A percentile compares a stretch with the other conserved stretches of the same genome.
Conservation (phyloP, 805 yeast genomes). For the Zygotorulaspora chibaensis region DNA sequence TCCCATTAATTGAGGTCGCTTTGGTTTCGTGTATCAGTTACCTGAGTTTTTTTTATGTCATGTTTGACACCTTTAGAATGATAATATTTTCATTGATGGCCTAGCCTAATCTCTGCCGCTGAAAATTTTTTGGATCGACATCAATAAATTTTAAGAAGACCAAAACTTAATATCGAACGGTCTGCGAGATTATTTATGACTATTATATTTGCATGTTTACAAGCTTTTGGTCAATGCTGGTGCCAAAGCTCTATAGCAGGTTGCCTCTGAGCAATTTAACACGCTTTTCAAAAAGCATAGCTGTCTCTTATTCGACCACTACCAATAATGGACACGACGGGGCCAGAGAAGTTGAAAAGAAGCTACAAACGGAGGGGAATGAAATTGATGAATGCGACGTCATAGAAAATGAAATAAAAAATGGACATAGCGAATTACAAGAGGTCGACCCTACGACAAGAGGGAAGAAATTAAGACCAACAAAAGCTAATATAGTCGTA, state of each 20-base stretch:
- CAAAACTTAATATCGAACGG: background rate
- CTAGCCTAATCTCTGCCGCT: background rate
- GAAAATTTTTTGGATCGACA: background rate
- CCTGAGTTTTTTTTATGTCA: background rate
- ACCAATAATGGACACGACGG: background rate
- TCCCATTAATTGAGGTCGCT: constrained; percentile 6
- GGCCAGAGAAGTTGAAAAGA: too few species aligned
- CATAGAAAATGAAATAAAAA: background rate
- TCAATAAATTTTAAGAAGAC: background rate
- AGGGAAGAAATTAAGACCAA: constrained; percentile 32
- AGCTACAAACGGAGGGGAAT: too few species aligned
- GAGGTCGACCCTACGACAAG: constrained; percentile 5
- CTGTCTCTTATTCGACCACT: background rate
- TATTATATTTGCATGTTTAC: background rate
- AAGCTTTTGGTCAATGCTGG: constrained; percentile 3
- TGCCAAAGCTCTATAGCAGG: constrained; percentile 5
- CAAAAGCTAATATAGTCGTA: constrained; percentile 27
- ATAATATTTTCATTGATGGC: background rate
- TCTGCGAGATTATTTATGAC: background rate
- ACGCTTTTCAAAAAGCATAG: background rate
- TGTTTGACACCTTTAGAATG: background rate
- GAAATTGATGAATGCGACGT: background rate
- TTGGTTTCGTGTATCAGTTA: background rate
- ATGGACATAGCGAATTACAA: background rate
- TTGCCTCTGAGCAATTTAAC: background rate